Percentiles rank a stretch among this genome's conserved stretches.
phyloP scores from a whole-genome alignment of 768 basidiomycete species.

The Lactifluus subvellereus region DNA sequence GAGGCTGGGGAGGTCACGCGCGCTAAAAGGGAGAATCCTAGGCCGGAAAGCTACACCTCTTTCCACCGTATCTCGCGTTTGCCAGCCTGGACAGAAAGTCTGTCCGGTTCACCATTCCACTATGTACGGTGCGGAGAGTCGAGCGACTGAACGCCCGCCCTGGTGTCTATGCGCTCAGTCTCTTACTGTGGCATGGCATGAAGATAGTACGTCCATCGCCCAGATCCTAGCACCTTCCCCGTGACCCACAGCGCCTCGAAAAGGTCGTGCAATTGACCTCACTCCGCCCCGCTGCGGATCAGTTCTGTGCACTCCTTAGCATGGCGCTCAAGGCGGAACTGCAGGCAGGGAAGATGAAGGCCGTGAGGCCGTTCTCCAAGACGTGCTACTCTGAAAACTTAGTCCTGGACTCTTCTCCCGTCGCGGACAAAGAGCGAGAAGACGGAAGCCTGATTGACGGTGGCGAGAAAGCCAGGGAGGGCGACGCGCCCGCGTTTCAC shows the following conservation, averaged over 20 bases:
- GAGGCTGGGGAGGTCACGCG: neutral
- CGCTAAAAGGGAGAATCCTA: slow-evolving; percentile 29
- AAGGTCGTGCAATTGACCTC: slow-evolving; percentile 94
- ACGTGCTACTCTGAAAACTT: slow-evolving; percentile 95
- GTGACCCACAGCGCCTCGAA: slow-evolving; percentile 1
- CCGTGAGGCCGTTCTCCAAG: slow-evolving; percentile 82
- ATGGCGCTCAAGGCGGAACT: slow-evolving; percentile 87
- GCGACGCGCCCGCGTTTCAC: slow-evolving; percentile 53
- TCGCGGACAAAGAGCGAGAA: slow-evolving; percentile 37
- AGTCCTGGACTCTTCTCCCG: slow-evolving; percentile 47
- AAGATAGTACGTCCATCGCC: slow-evolving; percentile 63
- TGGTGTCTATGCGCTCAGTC: slow-evolving; percentile 92
- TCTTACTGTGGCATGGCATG: slow-evolving; percentile 90
- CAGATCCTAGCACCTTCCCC: neutral
- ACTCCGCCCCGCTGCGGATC: slow-evolving; percentile 85
- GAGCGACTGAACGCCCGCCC: slow-evolving; percentile 90
- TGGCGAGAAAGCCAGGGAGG: slow-evolving; percentile 51
- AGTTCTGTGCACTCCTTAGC: slow-evolving; percentile 84
- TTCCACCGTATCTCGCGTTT: slow-evolving; percentile 88
- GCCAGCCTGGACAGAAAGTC: slow-evolving; percentile 88
- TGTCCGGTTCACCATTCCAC: slow-evolving; percentile 83
- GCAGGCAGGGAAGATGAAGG: slow-evolving; percentile 89
- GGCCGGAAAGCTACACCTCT: slow-evolving; percentile 87
- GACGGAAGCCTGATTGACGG: slow-evolving; percentile 56
- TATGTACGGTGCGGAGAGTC: slow-evolving; percentile 88